These are phyloP conservation scores for Albugo laibachii DNA, from an alignment of 352 stramenopile species.

Conservation along the genomic window DNA sequence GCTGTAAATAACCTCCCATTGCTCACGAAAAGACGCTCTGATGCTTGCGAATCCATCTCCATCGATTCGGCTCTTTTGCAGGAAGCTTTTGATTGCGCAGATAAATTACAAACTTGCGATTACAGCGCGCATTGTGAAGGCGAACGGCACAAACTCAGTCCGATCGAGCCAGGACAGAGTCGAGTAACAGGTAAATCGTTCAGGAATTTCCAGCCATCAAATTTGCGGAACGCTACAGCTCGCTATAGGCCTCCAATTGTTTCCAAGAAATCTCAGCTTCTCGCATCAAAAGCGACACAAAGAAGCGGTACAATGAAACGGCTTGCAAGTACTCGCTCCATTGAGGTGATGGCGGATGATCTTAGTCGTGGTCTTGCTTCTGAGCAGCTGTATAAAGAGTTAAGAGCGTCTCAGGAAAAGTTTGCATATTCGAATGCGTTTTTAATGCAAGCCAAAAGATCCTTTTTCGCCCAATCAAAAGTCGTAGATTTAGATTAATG, in stretches of 20 bases:
- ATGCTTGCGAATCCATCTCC: slow-evolving; percentile 7
- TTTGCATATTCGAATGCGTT: slow-evolving; percentile 36
- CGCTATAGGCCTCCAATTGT: no score
- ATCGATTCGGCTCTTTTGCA: slow-evolving; percentile 51
- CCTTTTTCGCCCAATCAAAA: slow-evolving; percentile 19
- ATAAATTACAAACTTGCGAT: slow-evolving; percentile 22
- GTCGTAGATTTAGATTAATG: slow-evolving; percentile 12
- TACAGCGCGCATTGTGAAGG: no score
- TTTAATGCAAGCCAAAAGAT: slow-evolving; percentile 43
- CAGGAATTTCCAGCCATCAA: no score
- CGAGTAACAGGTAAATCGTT: no score
- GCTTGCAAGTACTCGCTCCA: no score
- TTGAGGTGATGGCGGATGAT: slow-evolving; percentile 13
- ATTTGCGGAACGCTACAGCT: no score
- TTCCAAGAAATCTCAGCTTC: no score
- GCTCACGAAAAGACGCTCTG: slow-evolving; percentile 1
- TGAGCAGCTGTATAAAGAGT: slow-evolving; percentile 37
- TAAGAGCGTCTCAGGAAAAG: slow-evolving; percentile 46
- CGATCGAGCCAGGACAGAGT: no score
- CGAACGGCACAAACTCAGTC: no score
- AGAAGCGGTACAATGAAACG: no score
- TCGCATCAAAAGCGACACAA: no score
- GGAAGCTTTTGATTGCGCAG: slow-evolving; percentile 52
- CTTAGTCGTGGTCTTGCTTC: slow-evolving; percentile 46
- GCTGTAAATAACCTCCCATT: no score